A percentile compares a stretch with the other conserved stretches of the same genome.
phyloP scores from a whole-genome alignment of 495 filamentous ascomycete species.

The Pyrenula massariospora region DNA sequence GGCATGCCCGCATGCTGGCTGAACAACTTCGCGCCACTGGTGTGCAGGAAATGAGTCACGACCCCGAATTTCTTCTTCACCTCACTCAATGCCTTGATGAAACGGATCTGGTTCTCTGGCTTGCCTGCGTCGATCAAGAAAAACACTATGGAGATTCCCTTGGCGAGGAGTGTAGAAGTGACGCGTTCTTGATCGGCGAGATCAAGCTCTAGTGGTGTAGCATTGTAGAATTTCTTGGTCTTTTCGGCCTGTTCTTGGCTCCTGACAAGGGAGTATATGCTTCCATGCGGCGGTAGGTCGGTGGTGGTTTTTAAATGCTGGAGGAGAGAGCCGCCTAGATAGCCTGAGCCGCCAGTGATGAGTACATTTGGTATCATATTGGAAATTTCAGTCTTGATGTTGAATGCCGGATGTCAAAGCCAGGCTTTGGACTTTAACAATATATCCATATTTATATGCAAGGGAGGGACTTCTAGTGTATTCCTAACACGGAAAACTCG shows the following conservation, averaged over 20 bases:
- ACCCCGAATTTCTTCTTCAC: conserved; percentile 24
- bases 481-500: too few species aligned
- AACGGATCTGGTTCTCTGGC: conserved; percentile 9
- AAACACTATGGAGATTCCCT: conserved; percentile 30
- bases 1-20: conserved; percentile 16
- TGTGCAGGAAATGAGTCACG: conserved; percentile 32
- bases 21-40: conserved; percentile 24
- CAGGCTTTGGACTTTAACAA: too few species aligned
- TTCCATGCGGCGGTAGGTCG: conserved; percentile 24
- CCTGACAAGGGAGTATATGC: conserved; percentile 31
- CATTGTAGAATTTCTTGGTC: conserved; percentile 30
- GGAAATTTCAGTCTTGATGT: too few species aligned
- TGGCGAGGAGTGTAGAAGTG: conserved; percentile 19
- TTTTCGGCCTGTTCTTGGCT: conserved; percentile 25
- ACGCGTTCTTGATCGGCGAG: conserved; percentile 16
- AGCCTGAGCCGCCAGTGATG: conserved; percentile 38
- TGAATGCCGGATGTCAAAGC: too few species aligned
- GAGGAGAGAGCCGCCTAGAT: conserved; percentile 36
- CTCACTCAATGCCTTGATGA: conserved; percentile 29
- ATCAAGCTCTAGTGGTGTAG: conserved; percentile 23
- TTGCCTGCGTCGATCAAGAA: conserved; percentile 23
- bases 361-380: too few species aligned
- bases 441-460: too few species aligned
- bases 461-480: too few species aligned
- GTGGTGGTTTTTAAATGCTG: conserved; percentile 20